These are phyloP conservation scores for Penicillium vulpinum DNA, from an alignment of 2,329 filamentous ascomycete species.

Conservation along the genomic window DNA sequence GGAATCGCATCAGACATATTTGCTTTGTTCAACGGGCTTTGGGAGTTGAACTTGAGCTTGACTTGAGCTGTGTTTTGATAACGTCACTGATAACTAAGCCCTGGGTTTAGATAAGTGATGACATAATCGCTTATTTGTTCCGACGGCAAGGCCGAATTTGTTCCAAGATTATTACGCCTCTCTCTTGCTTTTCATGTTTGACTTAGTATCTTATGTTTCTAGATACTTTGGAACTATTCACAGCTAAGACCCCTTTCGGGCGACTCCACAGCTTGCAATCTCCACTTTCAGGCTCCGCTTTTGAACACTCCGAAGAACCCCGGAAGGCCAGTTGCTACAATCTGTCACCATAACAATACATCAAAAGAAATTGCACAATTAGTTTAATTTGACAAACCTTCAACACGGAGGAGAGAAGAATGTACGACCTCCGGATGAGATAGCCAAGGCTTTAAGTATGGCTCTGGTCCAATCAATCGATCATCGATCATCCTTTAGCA, in stretches of 20 bases:
- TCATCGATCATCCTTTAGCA: too few species aligned
- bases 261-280: neutral
- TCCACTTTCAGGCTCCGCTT: neutral
- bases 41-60: neutral
- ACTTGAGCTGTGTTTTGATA: neutral
- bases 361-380: too few species aligned
- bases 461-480: too few species aligned
- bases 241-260: neutral
- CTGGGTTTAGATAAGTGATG: neutral
- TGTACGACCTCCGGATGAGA: too few species aligned
- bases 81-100: constrained; percentile 3
- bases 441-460: too few species aligned
- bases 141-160: too few species aligned
- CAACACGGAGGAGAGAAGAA: too few species aligned
- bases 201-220: neutral
- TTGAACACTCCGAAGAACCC: neutral
- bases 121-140: constrained; percentile 1
- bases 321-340: neutral
- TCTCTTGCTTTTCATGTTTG: neutral
- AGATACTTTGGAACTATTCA: neutral
- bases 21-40: neutral
- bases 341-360: too few species aligned
- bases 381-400: too few species aligned
- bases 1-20: constrained; percentile 48
- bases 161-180: neutral